These are phyloP conservation scores for Cucurbitaria berberidis DNA, from an alignment of 2,329 filamentous ascomycete genomes.

Conservation along the genomic window DNA sequence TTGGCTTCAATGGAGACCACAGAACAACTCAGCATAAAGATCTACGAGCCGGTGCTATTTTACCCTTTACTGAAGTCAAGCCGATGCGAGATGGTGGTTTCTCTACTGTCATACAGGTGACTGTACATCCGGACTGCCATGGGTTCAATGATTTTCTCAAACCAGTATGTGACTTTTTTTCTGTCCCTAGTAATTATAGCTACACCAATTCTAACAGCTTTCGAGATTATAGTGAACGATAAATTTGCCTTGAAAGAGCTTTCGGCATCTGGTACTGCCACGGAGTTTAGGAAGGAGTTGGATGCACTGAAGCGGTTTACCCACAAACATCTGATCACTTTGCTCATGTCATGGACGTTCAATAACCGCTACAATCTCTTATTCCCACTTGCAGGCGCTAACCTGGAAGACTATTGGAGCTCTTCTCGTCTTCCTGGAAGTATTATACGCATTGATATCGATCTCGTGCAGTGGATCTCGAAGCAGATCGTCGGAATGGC, in stretches of 20 bases:
- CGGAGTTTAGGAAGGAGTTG: constrained; percentile 7
- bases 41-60: background rate
- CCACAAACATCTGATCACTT: constrained; percentile 18
- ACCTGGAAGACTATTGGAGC: constrained; percentile 15
- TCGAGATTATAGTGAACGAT: background rate
- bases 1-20: background rate
- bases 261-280: background rate
- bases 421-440: background rate
- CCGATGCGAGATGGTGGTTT: background rate
- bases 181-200: background rate
- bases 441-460: background rate
- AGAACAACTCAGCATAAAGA: background rate
- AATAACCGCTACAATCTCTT: constrained; percentile 9
- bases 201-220: background rate
- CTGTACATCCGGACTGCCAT: constrained; percentile 1
- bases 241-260: constrained; percentile 2
- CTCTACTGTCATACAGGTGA: background rate
- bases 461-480: constrained; percentile 9
- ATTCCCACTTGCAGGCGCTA: constrained; percentile 16
- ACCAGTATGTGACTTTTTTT: background rate
- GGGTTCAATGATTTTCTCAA: background rate
- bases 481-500: constrained; percentile 18
- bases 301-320: constrained; percentile 3
- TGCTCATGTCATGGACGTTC: constrained; percentile 19
- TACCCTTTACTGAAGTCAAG: background rate